phyloP scores from a whole-genome alignment of 148 eudicot genomes.

The Talinum fruticosum region DNA sequence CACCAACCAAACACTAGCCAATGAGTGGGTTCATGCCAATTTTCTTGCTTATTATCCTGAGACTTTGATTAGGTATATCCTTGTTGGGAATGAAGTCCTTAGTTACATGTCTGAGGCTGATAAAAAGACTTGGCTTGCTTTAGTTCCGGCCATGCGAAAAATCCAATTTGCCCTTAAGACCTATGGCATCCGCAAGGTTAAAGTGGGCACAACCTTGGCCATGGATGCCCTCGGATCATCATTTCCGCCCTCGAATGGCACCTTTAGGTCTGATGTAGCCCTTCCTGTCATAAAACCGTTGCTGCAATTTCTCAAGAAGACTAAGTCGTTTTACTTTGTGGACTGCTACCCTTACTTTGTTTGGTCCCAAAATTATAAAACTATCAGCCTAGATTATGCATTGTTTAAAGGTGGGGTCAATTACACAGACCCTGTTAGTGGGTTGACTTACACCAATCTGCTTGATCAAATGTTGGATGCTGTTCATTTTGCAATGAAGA shows the following conservation, averaged over 20 bases:
- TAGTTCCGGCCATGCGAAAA: slow-evolving; percentile 81
- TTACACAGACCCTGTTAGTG: slow-evolving; percentile 55
- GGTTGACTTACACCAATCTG: slow-evolving; percentile 61
- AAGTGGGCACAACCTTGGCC: slow-evolving; percentile 81
- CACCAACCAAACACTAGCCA: slow-evolving; percentile 62
- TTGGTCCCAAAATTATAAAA: slow-evolving; percentile 50
- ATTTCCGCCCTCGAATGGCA: slow-evolving; percentile 70
- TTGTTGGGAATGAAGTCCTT: slow-evolving; percentile 83
- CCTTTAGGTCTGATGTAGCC: slow-evolving; percentile 55
- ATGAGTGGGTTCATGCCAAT: slow-evolving; percentile 64
- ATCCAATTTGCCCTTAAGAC: slow-evolving; percentile 44
- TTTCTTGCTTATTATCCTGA: slow-evolving; percentile 59
- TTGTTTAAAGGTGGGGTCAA: slow-evolving; percentile 36
- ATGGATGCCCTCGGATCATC: slow-evolving; percentile 66
- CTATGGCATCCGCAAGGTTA: slow-evolving; percentile 39
- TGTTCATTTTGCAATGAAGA: slow-evolving; percentile 61
- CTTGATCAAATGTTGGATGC: slow-evolving; percentile 88
- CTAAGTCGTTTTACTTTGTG: slow-evolving; percentile 78
- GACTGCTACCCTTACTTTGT: slow-evolving; percentile 77
- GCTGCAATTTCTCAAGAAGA: slow-evolving; percentile 59
- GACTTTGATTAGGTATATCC: slow-evolving; percentile 65
- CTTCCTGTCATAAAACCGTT: slow-evolving; percentile 55
- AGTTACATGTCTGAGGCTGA: slow-evolving; percentile 20
- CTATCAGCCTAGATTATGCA: slow-evolving; percentile 69
- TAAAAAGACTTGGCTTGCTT: slow-evolving; percentile 40